Evolutionary conservation across 2,329 filamentous ascomycete species (phyloP).

Genomic region (Scytalidium lignicola): DNA sequence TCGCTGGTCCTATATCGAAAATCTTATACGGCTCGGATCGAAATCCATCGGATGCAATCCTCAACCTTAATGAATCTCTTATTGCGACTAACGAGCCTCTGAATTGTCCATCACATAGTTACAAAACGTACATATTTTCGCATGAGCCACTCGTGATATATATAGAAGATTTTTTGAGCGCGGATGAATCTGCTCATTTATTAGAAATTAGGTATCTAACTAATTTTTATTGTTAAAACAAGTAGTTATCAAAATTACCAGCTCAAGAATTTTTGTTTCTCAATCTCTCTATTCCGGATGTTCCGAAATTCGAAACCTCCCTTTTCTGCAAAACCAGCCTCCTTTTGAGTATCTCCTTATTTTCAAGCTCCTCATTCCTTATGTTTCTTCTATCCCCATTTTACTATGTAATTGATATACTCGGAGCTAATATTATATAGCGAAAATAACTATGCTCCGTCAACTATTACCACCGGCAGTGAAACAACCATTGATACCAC

Average conservation of each 20-base stretch:
- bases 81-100: conserved; percentile 24
- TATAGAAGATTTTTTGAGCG: conserved; percentile 48
- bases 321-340: not conserved
- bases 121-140: conserved; percentile 42
- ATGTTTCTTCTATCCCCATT: not conserved
- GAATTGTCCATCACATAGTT: conserved; percentile 20
- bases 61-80: conserved; percentile 20
- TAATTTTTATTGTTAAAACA: not conserved
- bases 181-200: conserved; percentile 43
- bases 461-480: conserved; percentile 47
- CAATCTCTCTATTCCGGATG: not conserved
- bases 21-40: conserved; percentile 13
- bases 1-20: conserved; percentile 21
- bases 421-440: conserved; percentile 21
- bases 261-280: not conserved
- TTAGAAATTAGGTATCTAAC: conserved; percentile 44
- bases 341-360: not conserved
- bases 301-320: not conserved
- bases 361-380: not conserved
- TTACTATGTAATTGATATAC: too few relatives aligned
- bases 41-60: conserved; percentile 1
- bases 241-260: not conserved
- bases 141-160: conserved; percentile 52
- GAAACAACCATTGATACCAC: conserved; percentile 40
- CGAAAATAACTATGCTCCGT: conserved; percentile 44